Evolutionary conservation across 495 filamentous ascomycete species (phyloP).

Genomic region (Trypethelium eluteriae): DNA sequence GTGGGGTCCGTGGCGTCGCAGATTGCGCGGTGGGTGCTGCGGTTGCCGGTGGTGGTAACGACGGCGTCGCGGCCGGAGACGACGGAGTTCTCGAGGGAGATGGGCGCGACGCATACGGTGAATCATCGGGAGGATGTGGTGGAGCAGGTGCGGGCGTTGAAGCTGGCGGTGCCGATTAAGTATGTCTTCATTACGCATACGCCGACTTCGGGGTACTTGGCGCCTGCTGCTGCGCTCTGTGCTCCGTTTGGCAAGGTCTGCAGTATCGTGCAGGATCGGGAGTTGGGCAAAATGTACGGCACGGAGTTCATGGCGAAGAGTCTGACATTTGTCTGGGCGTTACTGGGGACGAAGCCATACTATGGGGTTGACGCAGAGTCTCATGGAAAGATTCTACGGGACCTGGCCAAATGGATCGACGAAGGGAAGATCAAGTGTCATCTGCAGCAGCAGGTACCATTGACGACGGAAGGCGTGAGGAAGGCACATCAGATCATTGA

Average conservation of each 20-base stretch:
- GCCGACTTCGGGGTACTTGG: constrained; percentile 23
- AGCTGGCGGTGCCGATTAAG: constrained; percentile 30
- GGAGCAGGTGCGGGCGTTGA: constrained; percentile 26
- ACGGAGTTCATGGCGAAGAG: constrained; percentile 37
- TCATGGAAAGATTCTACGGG: constrained; percentile 22
- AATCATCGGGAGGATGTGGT: constrained; percentile 34
- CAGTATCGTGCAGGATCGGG: constrained; percentile 33
- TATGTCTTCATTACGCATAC: constrained; percentile 36
- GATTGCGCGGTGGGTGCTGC: constrained; percentile 25
- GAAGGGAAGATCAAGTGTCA: constrained; percentile 24
- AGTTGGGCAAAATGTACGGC: constrained; percentile 31
- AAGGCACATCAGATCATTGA: constrained; percentile 24
- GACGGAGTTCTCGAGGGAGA: constrained; percentile 24
- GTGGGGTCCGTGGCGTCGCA: constrained; percentile 25
- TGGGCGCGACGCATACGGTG: constrained; percentile 35
- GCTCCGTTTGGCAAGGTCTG: constrained; percentile 36
- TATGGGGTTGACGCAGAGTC: constrained; percentile 21
- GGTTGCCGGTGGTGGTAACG: constrained; percentile 32
- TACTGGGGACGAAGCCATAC: constrained; percentile 30
- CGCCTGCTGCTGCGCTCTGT: constrained; percentile 27
- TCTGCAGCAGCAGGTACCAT: constrained; percentile 20
- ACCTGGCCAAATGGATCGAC: constrained; percentile 20
- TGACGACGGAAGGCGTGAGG: constrained; percentile 20
- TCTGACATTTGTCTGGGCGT: constrained; percentile 33
- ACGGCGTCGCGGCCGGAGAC: constrained; percentile 33